These are phyloP conservation scores for Emergomyces orientalis DNA, from an alignment of 2,329 filamentous ascomycete species.

Conservation along the genomic window DNA sequence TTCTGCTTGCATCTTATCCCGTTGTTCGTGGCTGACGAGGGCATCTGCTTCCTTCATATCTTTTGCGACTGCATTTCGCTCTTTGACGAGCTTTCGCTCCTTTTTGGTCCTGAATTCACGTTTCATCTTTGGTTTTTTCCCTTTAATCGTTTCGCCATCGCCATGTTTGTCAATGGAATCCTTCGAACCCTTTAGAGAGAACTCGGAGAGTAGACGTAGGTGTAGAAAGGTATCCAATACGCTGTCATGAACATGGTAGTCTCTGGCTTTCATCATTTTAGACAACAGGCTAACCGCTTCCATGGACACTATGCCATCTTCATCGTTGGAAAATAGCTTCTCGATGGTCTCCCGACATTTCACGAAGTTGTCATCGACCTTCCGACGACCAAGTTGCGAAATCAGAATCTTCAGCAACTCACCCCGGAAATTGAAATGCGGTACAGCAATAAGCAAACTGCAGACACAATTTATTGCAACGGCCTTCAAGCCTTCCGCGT, in stretches of 20 bases:
- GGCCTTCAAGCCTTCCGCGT: slow-evolving; percentile 47
- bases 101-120: slow-evolving; percentile 83
- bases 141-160: slow-evolving; percentile 37
- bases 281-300: slow-evolving; percentile 77
- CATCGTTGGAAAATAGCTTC: slow-evolving; percentile 73
- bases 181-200: slow-evolving; percentile 71
- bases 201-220: slow-evolving; percentile 78
- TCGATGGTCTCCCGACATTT: slow-evolving; percentile 73
- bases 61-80: slow-evolving; percentile 80
- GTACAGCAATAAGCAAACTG: slow-evolving; percentile 67
- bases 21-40: slow-evolving; percentile 80
- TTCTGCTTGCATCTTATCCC: slow-evolving; percentile 88
- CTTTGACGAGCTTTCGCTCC: slow-evolving; percentile 70
- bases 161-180: slow-evolving; percentile 59
- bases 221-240: slow-evolving; percentile 87
- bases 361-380: slow-evolving; percentile 62
- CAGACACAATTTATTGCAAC: slow-evolving; percentile 82
- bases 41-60: slow-evolving; percentile 92
- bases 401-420: slow-evolving; percentile 84
- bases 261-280: slow-evolving; percentile 88
- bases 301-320: slow-evolving; percentile 78
- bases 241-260: slow-evolving; percentile 73
- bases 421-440: slow-evolving; percentile 92
- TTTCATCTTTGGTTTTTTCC: slow-evolving; percentile 61
- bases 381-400: slow-evolving; percentile 65